These are phyloP conservation scores for Rhododendron vialii DNA, from an alignment of 148 eudicot species.

Conservation along the genomic window DNA sequence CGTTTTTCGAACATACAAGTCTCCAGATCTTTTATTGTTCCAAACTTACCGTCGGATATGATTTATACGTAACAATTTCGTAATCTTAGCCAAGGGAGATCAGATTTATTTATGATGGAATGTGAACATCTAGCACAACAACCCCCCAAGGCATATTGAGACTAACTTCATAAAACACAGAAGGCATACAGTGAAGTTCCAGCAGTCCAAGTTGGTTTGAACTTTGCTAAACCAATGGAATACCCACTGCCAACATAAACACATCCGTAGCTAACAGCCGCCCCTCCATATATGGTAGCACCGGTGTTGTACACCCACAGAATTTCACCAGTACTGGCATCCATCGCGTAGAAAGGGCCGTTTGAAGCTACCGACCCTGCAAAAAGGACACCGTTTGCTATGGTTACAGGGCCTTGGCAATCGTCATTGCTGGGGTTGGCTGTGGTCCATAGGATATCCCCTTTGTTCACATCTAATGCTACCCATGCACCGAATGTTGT, in stretches of 20 bases:
- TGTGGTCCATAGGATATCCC: not conserved
- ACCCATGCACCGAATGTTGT: not conserved
- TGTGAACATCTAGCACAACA: not conserved
- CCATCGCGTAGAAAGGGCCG: constrained; percentile 8
- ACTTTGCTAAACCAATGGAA: not conserved
- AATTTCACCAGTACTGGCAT: not conserved
- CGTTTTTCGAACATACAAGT: too few relatives aligned
- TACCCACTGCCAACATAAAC: constrained; percentile 3
- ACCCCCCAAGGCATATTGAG: not conserved
- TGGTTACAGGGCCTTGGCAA: not conserved
- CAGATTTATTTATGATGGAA: not conserved
- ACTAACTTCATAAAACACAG: not conserved
- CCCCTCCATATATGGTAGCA: constrained; percentile 9
- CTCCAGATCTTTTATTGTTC: not conserved
- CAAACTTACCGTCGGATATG: not conserved
- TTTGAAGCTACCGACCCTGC: constrained; percentile 1
- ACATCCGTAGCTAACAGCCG: not conserved
- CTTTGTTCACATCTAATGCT: not conserved
- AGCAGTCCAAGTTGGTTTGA: constrained; percentile 6
- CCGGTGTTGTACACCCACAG: not conserved
- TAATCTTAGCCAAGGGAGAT: not conserved
- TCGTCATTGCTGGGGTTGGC: constrained; percentile 7
- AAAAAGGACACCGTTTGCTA: not conserved
- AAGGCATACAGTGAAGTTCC: constrained; percentile 10
- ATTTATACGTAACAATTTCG: not conserved